Evolutionary conservation across 768 basidiomycete species (phyloP), one percentile per base, ranked within the genome.

Genomic region (Suillus weaverae): DNA sequence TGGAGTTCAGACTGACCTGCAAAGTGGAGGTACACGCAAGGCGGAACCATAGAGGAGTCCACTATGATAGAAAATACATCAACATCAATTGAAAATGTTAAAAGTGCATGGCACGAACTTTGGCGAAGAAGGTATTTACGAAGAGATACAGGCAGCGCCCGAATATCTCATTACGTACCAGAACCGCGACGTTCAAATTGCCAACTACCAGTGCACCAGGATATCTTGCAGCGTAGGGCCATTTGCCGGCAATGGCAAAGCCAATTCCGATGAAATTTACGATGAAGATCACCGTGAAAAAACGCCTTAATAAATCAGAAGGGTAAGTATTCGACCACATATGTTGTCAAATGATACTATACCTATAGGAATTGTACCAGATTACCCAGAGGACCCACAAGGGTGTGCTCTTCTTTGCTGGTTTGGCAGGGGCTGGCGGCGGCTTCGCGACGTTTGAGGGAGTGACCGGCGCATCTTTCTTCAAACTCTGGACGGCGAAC

Each of bases 321-420:
- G 22, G 5, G 59, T 50, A 30, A 60, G 7, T 14, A 50, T 64
- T 41, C 53, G 33, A 43, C 35, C 11, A 38, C 10, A 38, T 11
- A 54, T 16, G 30, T 48, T 54, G 55, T 59, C 38, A 2, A 30
- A 22, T 13, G 20, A 59, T 20, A 5, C 67, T 81, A 9, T 64
- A 88, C 91, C 89, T 81, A 71, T 94, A 93, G 0, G 87, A 88
- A 70, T 94, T 90, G 75, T 88, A 92, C 91, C 91, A 93, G 32
- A 92, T 74, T 63, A 82, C 82, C 73, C 87, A 86, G 55, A 81
- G 73, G 43, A 88, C 82, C 80, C 86, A 88, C 64, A 80, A 84
- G 1, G 89, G 85, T 35, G 81, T 81, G 71, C 86, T 83, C 73
- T 81, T 83, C 80, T 85, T 88, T 39, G 80, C 71, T 54, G 82